Evolutionary conservation across 192 early-diverging fungal genomes (phyloP).

Genomic region (Backusella westeae): DNA sequence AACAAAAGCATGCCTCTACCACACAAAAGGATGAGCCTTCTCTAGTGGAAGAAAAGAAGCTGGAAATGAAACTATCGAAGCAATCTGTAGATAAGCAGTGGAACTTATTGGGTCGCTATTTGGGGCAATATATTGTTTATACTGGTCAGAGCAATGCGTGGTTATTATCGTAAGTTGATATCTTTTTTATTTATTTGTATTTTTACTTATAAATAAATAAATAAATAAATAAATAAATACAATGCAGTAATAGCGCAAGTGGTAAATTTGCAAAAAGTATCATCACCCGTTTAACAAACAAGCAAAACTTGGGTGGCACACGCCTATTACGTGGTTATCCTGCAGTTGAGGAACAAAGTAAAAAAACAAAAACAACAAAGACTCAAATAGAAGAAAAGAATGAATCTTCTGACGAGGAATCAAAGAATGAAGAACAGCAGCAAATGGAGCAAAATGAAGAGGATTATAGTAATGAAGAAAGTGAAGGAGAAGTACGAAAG

Average conservation of each 20-base stretch:
- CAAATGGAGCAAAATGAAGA: slow-evolving; percentile 46
- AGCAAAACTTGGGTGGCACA: slow-evolving; percentile 62
- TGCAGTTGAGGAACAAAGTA: slow-evolving; percentile 60
- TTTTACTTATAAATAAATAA: neutral
- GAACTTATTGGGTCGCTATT: slow-evolving; percentile 76
- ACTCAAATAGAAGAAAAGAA: slow-evolving; percentile 33
- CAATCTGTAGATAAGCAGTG: slow-evolving; percentile 59
- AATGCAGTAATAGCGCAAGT: slow-evolving; percentile 28
- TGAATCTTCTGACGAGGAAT: slow-evolving; percentile 32
- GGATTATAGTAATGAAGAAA: slow-evolving; percentile 49
- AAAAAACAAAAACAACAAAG: slow-evolving; percentile 34
- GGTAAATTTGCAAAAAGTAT: slow-evolving; percentile 45
- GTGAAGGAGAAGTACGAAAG: slow-evolving; percentile 59
- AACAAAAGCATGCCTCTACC: neutral
- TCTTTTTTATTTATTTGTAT: neutral
- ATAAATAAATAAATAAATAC: neutral
- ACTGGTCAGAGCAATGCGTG: slow-evolving; percentile 60
- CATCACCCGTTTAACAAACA: slow-evolving; percentile 57
- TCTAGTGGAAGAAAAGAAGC: slow-evolving; percentile 31
- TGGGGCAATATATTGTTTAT: slow-evolving; percentile 74
- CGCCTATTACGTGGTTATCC: slow-evolving; percentile 71
- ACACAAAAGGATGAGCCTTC: neutral
- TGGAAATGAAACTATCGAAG: slow-evolving; percentile 23
- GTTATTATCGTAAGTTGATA: slow-evolving; percentile 46
- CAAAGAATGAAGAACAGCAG: slow-evolving; percentile 40